Evolutionary conservation across 371 early-diverging fungal species (phyloP), one percentile per base, ranked within the genome.

Genomic region (Caulochytrium protostelioides): DNA sequence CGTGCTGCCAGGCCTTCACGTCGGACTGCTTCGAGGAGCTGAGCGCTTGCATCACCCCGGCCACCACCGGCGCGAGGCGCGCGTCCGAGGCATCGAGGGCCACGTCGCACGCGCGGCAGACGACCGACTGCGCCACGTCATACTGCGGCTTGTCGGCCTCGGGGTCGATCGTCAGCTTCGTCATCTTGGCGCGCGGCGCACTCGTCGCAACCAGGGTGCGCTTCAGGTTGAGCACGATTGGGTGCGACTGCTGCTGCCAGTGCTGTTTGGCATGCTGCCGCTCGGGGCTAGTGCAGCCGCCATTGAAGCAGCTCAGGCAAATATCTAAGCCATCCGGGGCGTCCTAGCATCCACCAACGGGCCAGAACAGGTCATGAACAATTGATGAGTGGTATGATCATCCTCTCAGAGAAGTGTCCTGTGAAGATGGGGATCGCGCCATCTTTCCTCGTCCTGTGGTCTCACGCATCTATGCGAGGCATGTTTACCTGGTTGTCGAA

Each of bases 1-100:
- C 83, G 38, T 82, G 80, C 37, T 83, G 74, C 95, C 95, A 94
- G 3, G 81, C 78, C 47, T 83, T 72, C 37, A 86, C 74, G 42
- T 89, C 87, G 2, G 77, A 76, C 46, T 80, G 71, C 42, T 77
- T 74, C 31, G 68, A 64, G 2, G 89, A 79, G 8, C 87, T 82
- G 12, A 80, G 47, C 0, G 84, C 69, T 1, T 52, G 48, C 45
- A 85, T 53, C 9, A 90, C 65, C 1, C 68, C 73, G 13, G 71
- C 72, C 3, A 76, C 67, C 3, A 70, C 57, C 0, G 50, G 36
- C 9, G 59, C 42, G 25, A 79, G 42, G 75, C 75, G 46, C 13
- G 34, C 44, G 14, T 34, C 10, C 16, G 23, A 17, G 15, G 31
- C 16, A 19, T 29, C 13, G 21, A 22, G n/a, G 28, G 17, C 12